Conservation (phyloP, 1,284 basidiomycete species). For the Tylopilus orsonianus region DNA sequence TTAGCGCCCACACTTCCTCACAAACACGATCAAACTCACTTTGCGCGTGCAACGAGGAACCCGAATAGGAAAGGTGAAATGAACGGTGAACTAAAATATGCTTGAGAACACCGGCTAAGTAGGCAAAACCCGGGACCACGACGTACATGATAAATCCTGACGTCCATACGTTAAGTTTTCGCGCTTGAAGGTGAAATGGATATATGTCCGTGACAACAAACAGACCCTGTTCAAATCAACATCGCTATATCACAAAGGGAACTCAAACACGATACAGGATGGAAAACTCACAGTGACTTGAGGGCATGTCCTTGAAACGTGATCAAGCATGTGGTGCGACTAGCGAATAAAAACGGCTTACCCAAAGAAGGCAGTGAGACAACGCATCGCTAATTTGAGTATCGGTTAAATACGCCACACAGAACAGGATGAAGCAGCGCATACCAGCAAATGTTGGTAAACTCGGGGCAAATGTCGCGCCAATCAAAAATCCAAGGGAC, state of each 20-base stretch:
- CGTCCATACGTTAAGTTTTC: constrained; percentile 74
- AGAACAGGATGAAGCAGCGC: neutral
- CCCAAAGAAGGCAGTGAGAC: constrained; percentile 69
- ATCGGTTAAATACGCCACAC: neutral
- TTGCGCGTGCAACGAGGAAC: constrained; percentile 61
- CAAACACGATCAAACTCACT: constrained; percentile 28
- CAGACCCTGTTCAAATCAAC: constrained; percentile 46
- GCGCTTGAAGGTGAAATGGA: constrained; percentile 74
- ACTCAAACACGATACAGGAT: neutral
- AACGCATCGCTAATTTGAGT: constrained; percentile 57
- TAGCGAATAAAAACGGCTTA: constrained; percentile 33
- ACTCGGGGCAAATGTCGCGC: constrained; percentile 54
- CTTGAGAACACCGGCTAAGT: neutral
- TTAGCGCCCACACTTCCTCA: neutral
- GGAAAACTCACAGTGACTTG: constrained; percentile 58
- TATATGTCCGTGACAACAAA: constrained; percentile 69
- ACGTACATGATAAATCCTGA: constrained; percentile 65
- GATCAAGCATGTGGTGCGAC: constrained; percentile 9
- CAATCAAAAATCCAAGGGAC: constrained; percentile 46
- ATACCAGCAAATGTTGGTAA: constrained; percentile 47
- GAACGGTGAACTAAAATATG: constrained; percentile 46
- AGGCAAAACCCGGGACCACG: constrained; percentile 17
- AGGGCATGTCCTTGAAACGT: constrained; percentile 51
- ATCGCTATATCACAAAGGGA: constrained; percentile 1
- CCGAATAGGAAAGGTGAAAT: constrained; percentile 69